These are phyloP conservation scores for Bruguiera sexangula DNA, from an alignment of 345 rosid species.

Conservation along the genomic window DNA sequence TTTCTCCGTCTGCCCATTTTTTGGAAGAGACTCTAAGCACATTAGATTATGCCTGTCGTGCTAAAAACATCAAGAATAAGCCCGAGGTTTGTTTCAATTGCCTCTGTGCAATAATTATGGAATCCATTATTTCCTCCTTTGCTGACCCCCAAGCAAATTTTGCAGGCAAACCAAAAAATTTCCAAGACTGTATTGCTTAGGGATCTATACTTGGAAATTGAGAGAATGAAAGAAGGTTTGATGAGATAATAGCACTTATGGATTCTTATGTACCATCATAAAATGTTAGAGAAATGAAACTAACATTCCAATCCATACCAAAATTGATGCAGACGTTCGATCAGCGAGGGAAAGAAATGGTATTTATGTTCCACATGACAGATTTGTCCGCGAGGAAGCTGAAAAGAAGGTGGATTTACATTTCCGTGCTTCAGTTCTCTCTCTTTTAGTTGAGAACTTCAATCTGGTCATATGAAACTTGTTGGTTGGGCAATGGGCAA, in stretches of 20 bases:
- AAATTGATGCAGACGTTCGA: constrained; percentile 61
- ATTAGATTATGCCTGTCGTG: constrained; percentile 85
- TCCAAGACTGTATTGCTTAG: constrained; percentile 77
- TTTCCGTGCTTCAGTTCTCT: background rate
- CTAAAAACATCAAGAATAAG: constrained; percentile 86
- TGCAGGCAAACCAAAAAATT: constrained; percentile 92
- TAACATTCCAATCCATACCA: background rate
- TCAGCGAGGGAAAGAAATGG: constrained; percentile 96
- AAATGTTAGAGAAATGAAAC: constrained; percentile 1
- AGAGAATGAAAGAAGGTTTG: constrained; percentile 88
- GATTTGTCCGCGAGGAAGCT: constrained; percentile 77
- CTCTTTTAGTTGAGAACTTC: background rate
- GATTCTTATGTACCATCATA: background rate
- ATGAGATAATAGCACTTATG: constrained; percentile 1
- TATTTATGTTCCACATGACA: constrained; percentile 76
- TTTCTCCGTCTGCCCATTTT: constrained; percentile 82
- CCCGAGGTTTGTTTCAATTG: constrained; percentile 67
- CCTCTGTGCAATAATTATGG: background rate
- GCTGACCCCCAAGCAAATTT: constrained; percentile 15
- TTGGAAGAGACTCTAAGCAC: constrained; percentile 94
- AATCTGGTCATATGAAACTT: background rate
- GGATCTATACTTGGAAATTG: constrained; percentile 86
- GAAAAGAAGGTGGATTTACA: constrained; percentile 69
- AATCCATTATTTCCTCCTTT: background rate
- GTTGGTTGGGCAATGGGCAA: background rate